phyloP scores from a whole-genome alignment of 306 rosid genomes.

The Hippophae gyantsensis region DNA sequence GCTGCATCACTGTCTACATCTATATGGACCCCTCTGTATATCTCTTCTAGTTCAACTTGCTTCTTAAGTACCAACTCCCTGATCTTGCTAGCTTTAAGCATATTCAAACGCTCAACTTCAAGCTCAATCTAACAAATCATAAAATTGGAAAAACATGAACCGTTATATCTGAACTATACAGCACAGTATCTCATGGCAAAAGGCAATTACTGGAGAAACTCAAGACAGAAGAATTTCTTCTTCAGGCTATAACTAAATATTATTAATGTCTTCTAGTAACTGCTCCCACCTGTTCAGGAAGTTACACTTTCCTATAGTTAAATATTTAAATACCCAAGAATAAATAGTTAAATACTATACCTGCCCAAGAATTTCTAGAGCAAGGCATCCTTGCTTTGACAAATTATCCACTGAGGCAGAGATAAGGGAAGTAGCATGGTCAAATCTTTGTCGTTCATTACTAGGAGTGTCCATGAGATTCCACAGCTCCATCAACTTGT shows the following conservation, averaged over 20 bases:
- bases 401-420: slow-evolving; percentile 59
- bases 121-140: slow-evolving; percentile 34
- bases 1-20: slow-evolving; percentile 65
- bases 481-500: slow-evolving; percentile 54
- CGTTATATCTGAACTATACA: not conserved
- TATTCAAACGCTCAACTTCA: slow-evolving; percentile 65
- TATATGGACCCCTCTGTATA: slow-evolving; percentile 75
- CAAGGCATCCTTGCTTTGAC: slow-evolving; percentile 57
- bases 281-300: no score
- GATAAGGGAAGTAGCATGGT: slow-evolving; percentile 44
- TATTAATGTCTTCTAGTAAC: no score
- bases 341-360: slow-evolving; percentile 19
- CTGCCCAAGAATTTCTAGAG: slow-evolving; percentile 60
- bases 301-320: no score
- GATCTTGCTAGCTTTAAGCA: slow-evolving; percentile 73
- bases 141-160: slow-evolving; percentile 14
- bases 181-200: not conserved
- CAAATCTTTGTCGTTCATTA: slow-evolving; percentile 51
- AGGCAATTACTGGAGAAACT: slow-evolving; percentile 12
- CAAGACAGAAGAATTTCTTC: not conserved
- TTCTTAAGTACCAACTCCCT: slow-evolving; percentile 73
- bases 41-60: slow-evolving; percentile 77
- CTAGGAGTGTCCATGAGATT: slow-evolving; percentile 63
- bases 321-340: no score
- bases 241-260: no score